Base-by-base conservation (phyloP, 257 asterid genomes). In the Solanum ahanhuiri region DNA sequence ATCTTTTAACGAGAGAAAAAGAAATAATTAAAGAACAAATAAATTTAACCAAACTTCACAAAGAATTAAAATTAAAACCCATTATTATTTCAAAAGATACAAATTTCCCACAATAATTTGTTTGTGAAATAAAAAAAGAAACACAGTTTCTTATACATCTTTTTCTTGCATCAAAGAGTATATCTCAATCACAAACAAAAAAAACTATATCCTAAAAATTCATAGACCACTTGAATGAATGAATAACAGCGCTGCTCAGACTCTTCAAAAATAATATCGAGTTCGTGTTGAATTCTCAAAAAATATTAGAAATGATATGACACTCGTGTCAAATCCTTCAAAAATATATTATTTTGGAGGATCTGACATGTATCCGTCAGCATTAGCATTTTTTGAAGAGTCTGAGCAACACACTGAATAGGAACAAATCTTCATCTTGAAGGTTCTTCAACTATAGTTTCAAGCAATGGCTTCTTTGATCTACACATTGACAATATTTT, bases 381-480 rank as follows among this genome's bases (percentile, higher is more conserved):
- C 43, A 39, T 39, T 39, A 10, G 0, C 6, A 73, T 9, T 73
- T 48, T 73, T 75, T 75, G 12, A 12, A 75, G 33, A 11, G 20
- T 12, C 33, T 2, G 12, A 75, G 3, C 17, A 22, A 75, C 7
- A n/a, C 1, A 31, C 3, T 4, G 7, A 14, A 31, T 39, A 72
- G 22, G 6, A 20, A 22, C n/a, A n/a, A 12, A 39, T 76, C 37
- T 41, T 76, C 63, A 41, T 76, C 63, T 76, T 3, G 57, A 10
- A 25, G 83, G 82, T 9, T 85, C 83, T 60, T 86, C 88, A 67
- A 31, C 83, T 39, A 86, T 86, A n/a, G 88, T 86, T 60, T 86
- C 88, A 31, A 86, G 81, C 73, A 45, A 63, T 69, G 88, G 88
- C 70, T 86, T 81, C 88, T 43, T 86, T 72, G 88, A 86, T 45